Conservation (phyloP, 495 filamentous ascomycete species). For the Bacidia rubella region DNA sequence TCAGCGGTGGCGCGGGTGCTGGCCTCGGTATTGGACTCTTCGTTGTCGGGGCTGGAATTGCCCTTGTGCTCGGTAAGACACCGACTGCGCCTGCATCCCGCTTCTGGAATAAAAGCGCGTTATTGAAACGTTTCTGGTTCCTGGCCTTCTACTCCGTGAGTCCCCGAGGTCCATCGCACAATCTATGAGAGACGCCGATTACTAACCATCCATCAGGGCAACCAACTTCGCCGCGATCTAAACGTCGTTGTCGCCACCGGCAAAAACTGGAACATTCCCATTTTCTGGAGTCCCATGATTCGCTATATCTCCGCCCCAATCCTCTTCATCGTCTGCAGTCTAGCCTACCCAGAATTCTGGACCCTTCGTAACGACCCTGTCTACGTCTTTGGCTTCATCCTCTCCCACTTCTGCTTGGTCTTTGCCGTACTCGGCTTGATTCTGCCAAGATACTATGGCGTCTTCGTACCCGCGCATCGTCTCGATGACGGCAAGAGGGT, state of each 20-base stretch:
- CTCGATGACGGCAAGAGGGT: slow-evolving; percentile 18
- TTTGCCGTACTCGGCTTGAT: slow-evolving; percentile 22
- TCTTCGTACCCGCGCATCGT: slow-evolving; percentile 24
- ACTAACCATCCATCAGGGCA: too few relatives aligned
- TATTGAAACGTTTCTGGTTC: slow-evolving; percentile 16
- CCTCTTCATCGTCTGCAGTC: slow-evolving; percentile 28
- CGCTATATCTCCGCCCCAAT: slow-evolving; percentile 29
- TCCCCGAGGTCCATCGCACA: too few relatives aligned
- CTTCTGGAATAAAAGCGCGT: slow-evolving; percentile 22
- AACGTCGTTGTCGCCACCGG: too few relatives aligned
- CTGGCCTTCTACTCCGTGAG: too few relatives aligned
- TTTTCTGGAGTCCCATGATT: slow-evolving; percentile 22
- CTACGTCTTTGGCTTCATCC: slow-evolving; percentile 27
- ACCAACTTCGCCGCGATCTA: too few relatives aligned
- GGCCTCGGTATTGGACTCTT: too few relatives aligned
- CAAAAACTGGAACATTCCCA: slow-evolving; percentile 29
- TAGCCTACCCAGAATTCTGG: slow-evolving; percentile 29
- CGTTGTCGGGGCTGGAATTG: too few relatives aligned
- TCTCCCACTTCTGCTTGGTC: slow-evolving; percentile 23
- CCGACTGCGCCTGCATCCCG: slow-evolving; percentile 18
- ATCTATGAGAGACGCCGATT: too few relatives aligned
- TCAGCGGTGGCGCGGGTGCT: slow-evolving; percentile 20
- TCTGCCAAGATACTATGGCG: slow-evolving; percentile 25
- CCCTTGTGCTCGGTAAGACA: slow-evolving; percentile 15
- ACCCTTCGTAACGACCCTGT: slow-evolving; percentile 26